phyloP scores from a whole-genome alignment of 495 filamentous ascomycete species.

The Cercophora sp. region DNA sequence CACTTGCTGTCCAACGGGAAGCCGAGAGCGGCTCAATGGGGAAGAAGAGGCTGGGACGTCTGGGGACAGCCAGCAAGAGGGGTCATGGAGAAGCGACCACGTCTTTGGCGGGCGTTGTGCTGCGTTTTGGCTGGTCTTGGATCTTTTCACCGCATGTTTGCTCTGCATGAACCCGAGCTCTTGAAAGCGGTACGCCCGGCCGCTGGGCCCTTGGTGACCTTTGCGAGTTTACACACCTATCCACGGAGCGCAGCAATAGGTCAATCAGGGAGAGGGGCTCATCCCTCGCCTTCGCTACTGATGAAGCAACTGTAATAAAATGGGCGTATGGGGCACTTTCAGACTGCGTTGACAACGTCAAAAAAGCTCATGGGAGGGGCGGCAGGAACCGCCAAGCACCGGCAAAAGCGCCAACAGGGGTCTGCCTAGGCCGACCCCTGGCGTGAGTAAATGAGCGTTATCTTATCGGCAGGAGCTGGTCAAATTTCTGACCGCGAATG shows the following conservation, averaged over 20 bases:
- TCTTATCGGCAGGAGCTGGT: conserved; percentile 17
- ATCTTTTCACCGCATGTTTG: conserved; percentile 19
- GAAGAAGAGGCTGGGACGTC: conserved; percentile 11
- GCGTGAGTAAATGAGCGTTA: conserved; percentile 13
- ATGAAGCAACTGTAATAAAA: too few relatives aligned
- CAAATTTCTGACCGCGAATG: neutral
- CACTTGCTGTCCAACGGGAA: conserved; percentile 9
- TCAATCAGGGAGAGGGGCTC: too few relatives aligned
- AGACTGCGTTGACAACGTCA: neutral
- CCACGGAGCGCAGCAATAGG: too few relatives aligned
- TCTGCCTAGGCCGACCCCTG: neutral
- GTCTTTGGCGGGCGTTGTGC: conserved; percentile 7
- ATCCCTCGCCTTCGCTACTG: too few relatives aligned
- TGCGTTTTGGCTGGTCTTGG: conserved; percentile 16
- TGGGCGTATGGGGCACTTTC: neutral
- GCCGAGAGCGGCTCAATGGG: conserved; percentile 7
- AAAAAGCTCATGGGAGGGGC: conserved; percentile 4
- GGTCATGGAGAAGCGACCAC: neutral
- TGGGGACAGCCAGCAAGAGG: conserved; percentile 3
- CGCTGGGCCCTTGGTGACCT: too few relatives aligned
- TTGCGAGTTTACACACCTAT: too few relatives aligned
- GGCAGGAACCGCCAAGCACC: conserved; percentile 7
- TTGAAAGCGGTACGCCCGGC: too few relatives aligned
- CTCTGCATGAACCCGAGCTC: too few relatives aligned
- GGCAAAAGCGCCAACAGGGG: conserved; percentile 1